These are phyloP conservation scores for Euphorbia lathyris DNA, from an alignment of 345 rosid species.

Conservation along the genomic window DNA sequence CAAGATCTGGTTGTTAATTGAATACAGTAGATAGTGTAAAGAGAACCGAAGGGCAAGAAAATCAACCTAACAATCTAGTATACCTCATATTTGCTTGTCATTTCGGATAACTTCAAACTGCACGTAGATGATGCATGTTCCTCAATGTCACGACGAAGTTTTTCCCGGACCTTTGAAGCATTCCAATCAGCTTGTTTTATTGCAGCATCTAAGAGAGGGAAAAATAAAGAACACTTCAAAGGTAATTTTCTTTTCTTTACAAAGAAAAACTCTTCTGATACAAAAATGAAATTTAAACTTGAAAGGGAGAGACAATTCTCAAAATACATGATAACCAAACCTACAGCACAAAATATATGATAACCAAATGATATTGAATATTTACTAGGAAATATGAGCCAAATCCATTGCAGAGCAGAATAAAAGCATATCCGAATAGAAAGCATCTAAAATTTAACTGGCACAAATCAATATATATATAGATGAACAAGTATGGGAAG, in stretches of 20 bases:
- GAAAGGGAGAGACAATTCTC: not conserved
- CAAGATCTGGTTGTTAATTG: conserved; percentile 11
- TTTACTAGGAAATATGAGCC: too few species aligned
- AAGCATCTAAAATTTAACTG: not conserved
- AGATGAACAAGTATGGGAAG: not conserved
- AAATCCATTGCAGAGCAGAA: not conserved
- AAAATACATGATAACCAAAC: not conserved
- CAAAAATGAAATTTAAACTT: not conserved
- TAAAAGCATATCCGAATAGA: not conserved
- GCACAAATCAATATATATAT: not conserved
- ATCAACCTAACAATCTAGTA: conserved; percentile 11
- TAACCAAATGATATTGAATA: not conserved
- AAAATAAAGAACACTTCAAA: not conserved
- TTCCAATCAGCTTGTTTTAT: conserved; percentile 61
- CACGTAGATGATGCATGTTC: conserved; percentile 42
- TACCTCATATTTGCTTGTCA: conserved; percentile 52
- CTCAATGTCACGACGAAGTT: conserved; percentile 58
- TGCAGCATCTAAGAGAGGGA: conserved; percentile 45
- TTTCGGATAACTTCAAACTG: conserved; percentile 52
- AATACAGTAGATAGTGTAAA: not conserved
- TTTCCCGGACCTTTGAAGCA: conserved; percentile 55
- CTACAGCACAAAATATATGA: not conserved
- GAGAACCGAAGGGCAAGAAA: not conserved
- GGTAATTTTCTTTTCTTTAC: not conserved
- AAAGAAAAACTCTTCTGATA: not conserved